Conservation (phyloP, 2,329 filamentous ascomycete species). For the Nemania diffusa region DNA sequence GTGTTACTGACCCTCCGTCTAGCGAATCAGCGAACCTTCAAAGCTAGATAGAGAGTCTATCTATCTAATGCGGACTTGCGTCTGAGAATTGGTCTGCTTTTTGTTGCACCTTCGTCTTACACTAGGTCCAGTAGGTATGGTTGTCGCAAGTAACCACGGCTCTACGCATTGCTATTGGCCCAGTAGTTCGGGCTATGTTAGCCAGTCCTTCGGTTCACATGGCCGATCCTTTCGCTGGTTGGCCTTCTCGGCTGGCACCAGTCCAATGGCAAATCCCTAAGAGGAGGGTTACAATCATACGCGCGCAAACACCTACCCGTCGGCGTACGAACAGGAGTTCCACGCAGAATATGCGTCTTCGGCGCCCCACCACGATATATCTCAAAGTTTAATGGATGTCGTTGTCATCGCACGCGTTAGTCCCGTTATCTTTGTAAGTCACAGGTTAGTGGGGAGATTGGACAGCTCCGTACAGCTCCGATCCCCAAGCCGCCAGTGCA, state of each 20-base stretch:
- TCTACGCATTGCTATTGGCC: slow-evolving; percentile 22
- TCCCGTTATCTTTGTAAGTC: slow-evolving; percentile 37
- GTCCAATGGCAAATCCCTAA: slow-evolving; percentile 40
- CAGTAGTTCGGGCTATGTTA: slow-evolving; percentile 35
- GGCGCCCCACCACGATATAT: slow-evolving; percentile 37
- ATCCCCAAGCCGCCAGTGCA: slow-evolving; percentile 19
- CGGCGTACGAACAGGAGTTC: background rate
- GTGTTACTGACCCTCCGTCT: background rate
- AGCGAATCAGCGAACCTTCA: slow-evolving; percentile 23
- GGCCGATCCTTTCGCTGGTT: slow-evolving; percentile 40
- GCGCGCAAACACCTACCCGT: slow-evolving; percentile 29
- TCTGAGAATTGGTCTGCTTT: slow-evolving; percentile 11
- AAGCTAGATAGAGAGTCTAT: slow-evolving; percentile 6
- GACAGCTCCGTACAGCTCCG: slow-evolving; percentile 13
- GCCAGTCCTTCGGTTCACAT: slow-evolving; percentile 48
- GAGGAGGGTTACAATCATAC: slow-evolving; percentile 43
- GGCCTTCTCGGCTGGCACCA: slow-evolving; percentile 37
- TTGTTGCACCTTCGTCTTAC: slow-evolving; percentile 10
- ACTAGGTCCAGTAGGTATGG: background rate
- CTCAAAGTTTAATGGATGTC: slow-evolving; percentile 24
- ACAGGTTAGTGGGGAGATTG: slow-evolving; percentile 27
- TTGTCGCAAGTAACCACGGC: slow-evolving; percentile 10
- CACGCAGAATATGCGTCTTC: slow-evolving; percentile 18
- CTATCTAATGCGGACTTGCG: slow-evolving; percentile 6
- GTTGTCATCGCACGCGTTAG: slow-evolving; percentile 38